Evolutionary conservation across 352 stramenopile species (phyloP).

Genomic region (Pythium periplocum): DNA sequence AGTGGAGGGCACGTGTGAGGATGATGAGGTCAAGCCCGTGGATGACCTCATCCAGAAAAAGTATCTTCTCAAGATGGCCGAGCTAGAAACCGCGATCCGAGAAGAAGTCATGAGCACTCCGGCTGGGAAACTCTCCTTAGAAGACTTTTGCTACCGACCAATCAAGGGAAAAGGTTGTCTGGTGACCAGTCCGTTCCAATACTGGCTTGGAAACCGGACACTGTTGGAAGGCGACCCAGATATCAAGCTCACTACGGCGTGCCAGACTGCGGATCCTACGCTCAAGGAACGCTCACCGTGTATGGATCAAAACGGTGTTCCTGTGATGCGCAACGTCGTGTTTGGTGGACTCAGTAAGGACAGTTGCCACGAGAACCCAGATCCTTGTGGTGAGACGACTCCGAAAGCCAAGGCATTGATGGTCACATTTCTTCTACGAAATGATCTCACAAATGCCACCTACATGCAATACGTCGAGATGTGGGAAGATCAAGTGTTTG

Average conservation of each 20-base stretch:
- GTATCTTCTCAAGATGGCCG: slow-evolving; percentile 51
- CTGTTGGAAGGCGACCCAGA: slow-evolving; percentile 61
- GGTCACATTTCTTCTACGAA: slow-evolving; percentile 86
- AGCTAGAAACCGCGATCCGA: slow-evolving; percentile 63
- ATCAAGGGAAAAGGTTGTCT: slow-evolving; percentile 77
- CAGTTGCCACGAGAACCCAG: slow-evolving; percentile 66
- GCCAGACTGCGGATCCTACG: slow-evolving; percentile 62
- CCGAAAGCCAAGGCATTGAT: slow-evolving; percentile 73
- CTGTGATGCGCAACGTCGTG: slow-evolving; percentile 86
- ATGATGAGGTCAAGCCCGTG: neutral
- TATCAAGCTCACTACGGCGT: slow-evolving; percentile 85
- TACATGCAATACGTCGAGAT: slow-evolving; percentile 69
- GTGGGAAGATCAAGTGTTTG: slow-evolving; percentile 82
- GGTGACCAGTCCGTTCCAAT: slow-evolving; percentile 81
- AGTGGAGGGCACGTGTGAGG: slow-evolving; percentile 7
- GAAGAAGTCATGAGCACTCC: slow-evolving; percentile 18
- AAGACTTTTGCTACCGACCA: slow-evolving; percentile 76
- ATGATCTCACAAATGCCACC: slow-evolving; percentile 61
- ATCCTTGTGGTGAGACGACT: slow-evolving; percentile 79
- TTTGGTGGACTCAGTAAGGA: slow-evolving; percentile 72
- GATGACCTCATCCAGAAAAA: slow-evolving; percentile 57
- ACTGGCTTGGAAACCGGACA: slow-evolving; percentile 56
- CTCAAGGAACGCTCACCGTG: slow-evolving; percentile 61
- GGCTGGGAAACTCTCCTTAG: slow-evolving; percentile 38
- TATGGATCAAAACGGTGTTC: slow-evolving; percentile 88